These are phyloP conservation scores for Aspergillus viridinutans DNA, from an alignment of 2,329 filamentous ascomycete species.

Conservation along the genomic window DNA sequence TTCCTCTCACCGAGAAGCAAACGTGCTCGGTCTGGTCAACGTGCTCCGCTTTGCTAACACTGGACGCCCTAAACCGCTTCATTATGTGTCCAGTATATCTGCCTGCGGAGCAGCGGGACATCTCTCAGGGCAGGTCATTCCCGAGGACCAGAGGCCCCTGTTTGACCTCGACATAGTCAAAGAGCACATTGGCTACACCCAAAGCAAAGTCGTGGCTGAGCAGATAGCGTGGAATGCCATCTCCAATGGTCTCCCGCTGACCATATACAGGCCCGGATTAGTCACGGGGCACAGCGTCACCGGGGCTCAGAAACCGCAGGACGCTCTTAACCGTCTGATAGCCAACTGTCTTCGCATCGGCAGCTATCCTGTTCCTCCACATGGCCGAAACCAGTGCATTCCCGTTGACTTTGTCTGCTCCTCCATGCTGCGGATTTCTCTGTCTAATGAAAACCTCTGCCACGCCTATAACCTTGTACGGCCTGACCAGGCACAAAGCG, in stretches of 20 bases:
- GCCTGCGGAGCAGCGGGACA: constrained; percentile 9
- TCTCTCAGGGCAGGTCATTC: not conserved
- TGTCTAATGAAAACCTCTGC: constrained; percentile 3
- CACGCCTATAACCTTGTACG: constrained; percentile 17
- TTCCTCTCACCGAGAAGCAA: constrained; percentile 6
- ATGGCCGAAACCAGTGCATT: constrained; percentile 9
- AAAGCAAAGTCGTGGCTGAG: constrained; percentile 20
- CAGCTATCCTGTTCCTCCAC: constrained; percentile 9
- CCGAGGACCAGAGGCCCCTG: constrained; percentile 7
- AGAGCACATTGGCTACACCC: constrained; percentile 14
- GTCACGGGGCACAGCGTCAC: constrained; percentile 15
- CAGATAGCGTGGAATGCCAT: constrained; percentile 15
- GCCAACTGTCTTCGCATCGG: constrained; percentile 11
- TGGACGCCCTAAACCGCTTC: constrained; percentile 10
- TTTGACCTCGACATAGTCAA: not conserved
- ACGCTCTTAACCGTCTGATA: constrained; percentile 15
- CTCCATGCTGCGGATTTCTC: constrained; percentile 11
- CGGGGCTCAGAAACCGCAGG: constrained; percentile 12
- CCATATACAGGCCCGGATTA: constrained; percentile 16
- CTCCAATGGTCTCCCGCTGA: constrained; percentile 13
- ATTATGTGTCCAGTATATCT: constrained; percentile 17
- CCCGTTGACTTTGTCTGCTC: constrained; percentile 14
- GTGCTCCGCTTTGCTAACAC: constrained; percentile 9
- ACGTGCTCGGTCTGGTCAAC: constrained; percentile 6
- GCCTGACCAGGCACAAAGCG: not conserved